phyloP scores from a whole-genome alignment of 805 yeast genomes.

The Metschnikowia matae region DNA sequence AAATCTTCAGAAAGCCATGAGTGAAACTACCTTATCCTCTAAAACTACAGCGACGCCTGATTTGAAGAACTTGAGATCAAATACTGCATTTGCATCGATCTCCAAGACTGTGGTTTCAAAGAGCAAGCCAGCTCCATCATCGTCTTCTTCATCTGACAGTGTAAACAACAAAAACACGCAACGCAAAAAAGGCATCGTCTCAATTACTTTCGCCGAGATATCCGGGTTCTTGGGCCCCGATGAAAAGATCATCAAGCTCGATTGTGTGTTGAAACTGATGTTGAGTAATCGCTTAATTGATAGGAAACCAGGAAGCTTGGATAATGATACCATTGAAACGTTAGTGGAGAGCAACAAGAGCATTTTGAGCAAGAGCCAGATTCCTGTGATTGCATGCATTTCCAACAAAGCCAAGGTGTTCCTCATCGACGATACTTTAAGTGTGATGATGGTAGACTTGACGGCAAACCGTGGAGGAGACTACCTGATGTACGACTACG shows the following conservation, averaged over 20 bases:
- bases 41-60: slow-evolving; percentile 8
- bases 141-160: background rate
- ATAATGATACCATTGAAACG: slow-evolving; percentile 29
- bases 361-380: slow-evolving; percentile 19
- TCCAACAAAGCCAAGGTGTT: slow-evolving; percentile 40
- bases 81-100: slow-evolving; percentile 21
- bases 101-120: slow-evolving; percentile 1
- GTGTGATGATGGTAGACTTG: slow-evolving; percentile 32
- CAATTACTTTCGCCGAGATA: slow-evolving; percentile 32
- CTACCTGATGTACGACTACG: slow-evolving; percentile 77
- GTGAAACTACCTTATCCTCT: slow-evolving; percentile 7
- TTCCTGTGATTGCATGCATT: slow-evolving; percentile 36
- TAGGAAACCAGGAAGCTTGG: slow-evolving; percentile 17
- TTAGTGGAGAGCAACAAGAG: slow-evolving; percentile 24
- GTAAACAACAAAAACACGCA: background rate
- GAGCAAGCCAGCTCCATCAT: background rate
- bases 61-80: slow-evolving; percentile 14
- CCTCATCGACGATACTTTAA: slow-evolving; percentile 31
- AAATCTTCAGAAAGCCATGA: slow-evolving; percentile 11
- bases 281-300: slow-evolving; percentile 24
- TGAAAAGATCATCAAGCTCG: slow-evolving; percentile 41
- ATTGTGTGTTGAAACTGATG: slow-evolving; percentile 35
- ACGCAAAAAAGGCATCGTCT: background rate
- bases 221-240: slow-evolving; percentile 27
- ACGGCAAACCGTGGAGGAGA: slow-evolving; percentile 34